Conservation (phyloP, 192 early-diverging fungal genomes). For the Gamsiella multidivaricata region DNA sequence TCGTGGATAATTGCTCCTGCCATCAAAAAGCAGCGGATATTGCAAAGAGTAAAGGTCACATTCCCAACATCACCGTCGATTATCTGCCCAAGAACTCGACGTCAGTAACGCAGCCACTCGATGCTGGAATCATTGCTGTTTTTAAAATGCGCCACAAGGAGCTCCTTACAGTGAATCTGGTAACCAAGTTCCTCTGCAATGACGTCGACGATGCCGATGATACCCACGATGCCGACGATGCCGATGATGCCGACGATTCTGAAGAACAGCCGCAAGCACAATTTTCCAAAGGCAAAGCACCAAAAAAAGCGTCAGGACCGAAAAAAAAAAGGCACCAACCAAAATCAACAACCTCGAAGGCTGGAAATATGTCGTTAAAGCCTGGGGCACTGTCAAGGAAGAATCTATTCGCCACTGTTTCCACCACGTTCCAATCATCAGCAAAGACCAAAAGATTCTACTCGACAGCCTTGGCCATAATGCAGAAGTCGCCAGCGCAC, state of each 20-base stretch:
- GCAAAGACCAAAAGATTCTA: not conserved
- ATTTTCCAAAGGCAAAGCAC: no score
- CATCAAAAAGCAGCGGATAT: not conserved
- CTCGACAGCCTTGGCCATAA: no score
- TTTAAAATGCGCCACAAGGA: not conserved
- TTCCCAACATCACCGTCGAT: constrained; percentile 1
- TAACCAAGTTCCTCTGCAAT: no score
- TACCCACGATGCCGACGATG: no score
- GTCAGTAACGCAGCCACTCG: constrained; percentile 2
- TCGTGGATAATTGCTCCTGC: not conserved
- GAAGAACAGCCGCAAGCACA: no score
- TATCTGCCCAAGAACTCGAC: constrained; percentile 14
- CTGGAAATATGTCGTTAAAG: not conserved
- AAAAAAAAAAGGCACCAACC: not conserved
- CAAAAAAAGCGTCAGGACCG: not conserved
- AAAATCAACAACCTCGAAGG: constrained; percentile 1
- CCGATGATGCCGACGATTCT: no score
- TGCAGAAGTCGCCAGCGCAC: not conserved
- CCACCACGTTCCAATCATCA: constrained; percentile 12
- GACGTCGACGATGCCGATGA: no score
- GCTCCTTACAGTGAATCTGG: not conserved
- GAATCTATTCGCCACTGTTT: constrained; percentile 10
- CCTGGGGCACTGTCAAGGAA: not conserved
- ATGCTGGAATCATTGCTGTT: constrained; percentile 10
- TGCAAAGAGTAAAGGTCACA: not conserved